phyloP scores from a whole-genome alignment of 768 basidiomycete genomes.

The Termitomyces bulborhizus region DNA sequence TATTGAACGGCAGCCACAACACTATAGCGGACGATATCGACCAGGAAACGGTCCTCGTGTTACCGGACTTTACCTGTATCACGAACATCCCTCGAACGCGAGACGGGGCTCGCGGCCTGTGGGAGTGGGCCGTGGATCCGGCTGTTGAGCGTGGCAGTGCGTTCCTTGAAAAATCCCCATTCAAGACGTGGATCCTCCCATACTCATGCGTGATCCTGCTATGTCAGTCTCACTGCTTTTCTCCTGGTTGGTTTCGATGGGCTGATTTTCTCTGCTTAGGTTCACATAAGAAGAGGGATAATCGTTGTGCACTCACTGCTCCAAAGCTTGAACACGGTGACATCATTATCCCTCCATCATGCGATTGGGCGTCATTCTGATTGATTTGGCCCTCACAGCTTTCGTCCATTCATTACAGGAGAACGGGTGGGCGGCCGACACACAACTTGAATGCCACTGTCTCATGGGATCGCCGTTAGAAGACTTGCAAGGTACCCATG shows the following conservation, averaged over 20 bases:
- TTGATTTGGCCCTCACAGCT: conserved; percentile 28
- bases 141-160: conserved; percentile 42
- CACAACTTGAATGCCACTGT: conserved; percentile 57
- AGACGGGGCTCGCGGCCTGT: conserved; percentile 66
- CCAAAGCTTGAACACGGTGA: conserved; percentile 70
- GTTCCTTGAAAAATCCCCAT: conserved; percentile 33
- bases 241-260: conserved; percentile 6
- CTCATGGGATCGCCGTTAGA: conserved; percentile 54
- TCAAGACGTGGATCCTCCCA: conserved; percentile 76
- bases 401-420: conserved; percentile 57
- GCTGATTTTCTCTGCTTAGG: conserved; percentile 37
- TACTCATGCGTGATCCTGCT: conserved; percentile 88
- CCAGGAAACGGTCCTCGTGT: conserved; percentile 75
- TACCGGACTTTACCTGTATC: conserved; percentile 89
- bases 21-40: conserved; percentile 60
- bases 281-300: conserved; percentile 91
- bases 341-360: conserved; percentile 22
- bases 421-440: conserved; percentile 72
- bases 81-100: conserved; percentile 59
- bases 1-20: conserved; percentile 81
- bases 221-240: conserved; percentile 47
- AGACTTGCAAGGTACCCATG: conserved; percentile 42
- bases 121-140: conserved; percentile 58
- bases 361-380: conserved; percentile 3
- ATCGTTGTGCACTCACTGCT: conserved; percentile 84